Percentiles rank a stretch among this genome's conserved stretches.
phyloP scores from a whole-genome alignment of 1,139 yeast genomes.

The Blastobotrys capitulatus region DNA sequence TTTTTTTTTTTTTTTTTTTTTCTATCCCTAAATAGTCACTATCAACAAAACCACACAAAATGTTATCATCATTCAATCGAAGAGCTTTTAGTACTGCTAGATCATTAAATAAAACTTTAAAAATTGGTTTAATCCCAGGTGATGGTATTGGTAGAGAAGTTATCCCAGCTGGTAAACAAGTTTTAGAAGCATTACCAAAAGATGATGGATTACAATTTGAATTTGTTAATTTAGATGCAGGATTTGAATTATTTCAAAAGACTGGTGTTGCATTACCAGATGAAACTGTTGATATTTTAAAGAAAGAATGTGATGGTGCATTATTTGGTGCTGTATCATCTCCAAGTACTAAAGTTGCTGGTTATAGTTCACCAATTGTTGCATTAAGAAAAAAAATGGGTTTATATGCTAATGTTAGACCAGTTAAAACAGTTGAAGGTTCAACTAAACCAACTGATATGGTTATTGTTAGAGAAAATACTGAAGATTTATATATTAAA shows the following conservation, averaged over 20 bases:
- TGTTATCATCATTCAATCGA: not conserved
- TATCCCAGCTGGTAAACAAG: constrained; percentile 86
- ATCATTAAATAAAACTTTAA: constrained; percentile 1
- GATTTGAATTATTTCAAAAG: constrained; percentile 84
- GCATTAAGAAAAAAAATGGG: constrained; percentile 95
- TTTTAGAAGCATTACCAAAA: constrained; percentile 74
- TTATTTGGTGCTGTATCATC: constrained; percentile 94
- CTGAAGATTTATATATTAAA: constrained; percentile 94
- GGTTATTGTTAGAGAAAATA: constrained; percentile 97
- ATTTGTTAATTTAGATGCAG: constrained; percentile 86
- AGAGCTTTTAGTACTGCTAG: constrained; percentile 4
- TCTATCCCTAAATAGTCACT: not conserved
- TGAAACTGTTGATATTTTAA: constrained; percentile 74
- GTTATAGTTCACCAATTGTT: constrained; percentile 96
- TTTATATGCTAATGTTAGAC: constrained; percentile 93
- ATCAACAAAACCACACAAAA: not conserved
- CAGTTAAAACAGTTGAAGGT: constrained; percentile 88
- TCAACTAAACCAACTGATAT: constrained; percentile 85
- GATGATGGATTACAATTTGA: constrained; percentile 73
- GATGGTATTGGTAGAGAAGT: constrained; percentile 98
- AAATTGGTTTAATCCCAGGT: constrained; percentile 76
- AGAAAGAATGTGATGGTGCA: constrained; percentile 90
- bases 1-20: not conserved
- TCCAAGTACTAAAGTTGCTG: constrained; percentile 88
- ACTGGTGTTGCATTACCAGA: constrained; percentile 96